A percentile compares a stretch with the other conserved stretches of the same genome.
These are phyloP conservation scores for Staphylotrichum longicolle DNA, from an alignment of 495 filamentous ascomycete genomes.

Conservation along the genomic window DNA sequence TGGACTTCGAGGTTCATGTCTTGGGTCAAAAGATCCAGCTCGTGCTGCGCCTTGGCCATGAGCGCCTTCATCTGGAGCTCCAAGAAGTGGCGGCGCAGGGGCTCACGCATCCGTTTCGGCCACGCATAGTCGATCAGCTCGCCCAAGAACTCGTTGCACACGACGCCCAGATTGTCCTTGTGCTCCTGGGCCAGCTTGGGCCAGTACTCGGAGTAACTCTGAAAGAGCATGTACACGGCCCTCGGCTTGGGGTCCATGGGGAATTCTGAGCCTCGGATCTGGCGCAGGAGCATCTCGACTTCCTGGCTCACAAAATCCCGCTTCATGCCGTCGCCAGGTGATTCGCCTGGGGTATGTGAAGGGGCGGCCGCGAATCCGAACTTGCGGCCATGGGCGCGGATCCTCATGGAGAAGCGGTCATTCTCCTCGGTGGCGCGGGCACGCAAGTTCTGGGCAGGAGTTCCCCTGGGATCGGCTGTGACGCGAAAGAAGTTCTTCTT, in stretches of 20 bases:
- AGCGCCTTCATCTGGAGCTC: constrained; percentile 38
- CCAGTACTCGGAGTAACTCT: constrained; percentile 42
- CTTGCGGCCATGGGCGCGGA: constrained; percentile 41
- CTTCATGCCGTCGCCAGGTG: constrained; percentile 25
- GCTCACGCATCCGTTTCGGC: constrained; percentile 42
- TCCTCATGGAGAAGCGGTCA: constrained; percentile 35
- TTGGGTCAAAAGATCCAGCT: constrained; percentile 37
- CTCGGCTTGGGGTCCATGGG: constrained; percentile 42
- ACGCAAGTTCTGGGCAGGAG: constrained; percentile 42
- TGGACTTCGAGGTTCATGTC: constrained; percentile 43
- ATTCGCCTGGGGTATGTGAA: constrained; percentile 9
- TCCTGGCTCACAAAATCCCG: constrained; percentile 37
- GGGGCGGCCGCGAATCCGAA: constrained; percentile 30
- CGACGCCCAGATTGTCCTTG: constrained; percentile 43
- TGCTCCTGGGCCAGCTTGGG: constrained; percentile 43
- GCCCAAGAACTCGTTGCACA: constrained; percentile 45
- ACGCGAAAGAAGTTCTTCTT: constrained; percentile 41
- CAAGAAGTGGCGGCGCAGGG: constrained; percentile 38
- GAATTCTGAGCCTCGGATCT: constrained; percentile 44
- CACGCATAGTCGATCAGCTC: constrained; percentile 44
- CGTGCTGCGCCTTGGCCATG: constrained; percentile 39
- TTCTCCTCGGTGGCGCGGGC: constrained; percentile 45
- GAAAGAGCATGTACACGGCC: constrained; percentile 44
- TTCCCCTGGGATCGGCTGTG: constrained; percentile 37
- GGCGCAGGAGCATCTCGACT: constrained; percentile 37